Base-by-base conservation (phyloP, 2,329 filamentous ascomycete species). In the Colletotrichum sp. region DNA sequence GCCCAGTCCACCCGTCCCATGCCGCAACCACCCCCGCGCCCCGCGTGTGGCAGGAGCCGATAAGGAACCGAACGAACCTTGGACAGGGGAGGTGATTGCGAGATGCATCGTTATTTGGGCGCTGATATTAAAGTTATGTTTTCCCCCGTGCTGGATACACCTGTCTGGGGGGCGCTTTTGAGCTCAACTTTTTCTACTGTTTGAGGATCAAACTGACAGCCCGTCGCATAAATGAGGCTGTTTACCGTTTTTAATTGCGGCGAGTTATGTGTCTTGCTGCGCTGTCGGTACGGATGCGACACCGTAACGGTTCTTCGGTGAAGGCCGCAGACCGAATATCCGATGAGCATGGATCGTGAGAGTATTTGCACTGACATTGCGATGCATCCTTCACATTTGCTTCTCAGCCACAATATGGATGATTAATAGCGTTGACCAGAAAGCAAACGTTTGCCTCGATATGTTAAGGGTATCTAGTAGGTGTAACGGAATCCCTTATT, bases 401-500 rank as follows among this genome's bases (percentile, higher is more conserved):
- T 48, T 48, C 38, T 12, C 18, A 3, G 6, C 38, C 18, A 48
- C 32, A 7, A 34, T 0, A 34, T 34, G 32, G 5, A 34, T 34
- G 32, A 2, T 34, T 13, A 34, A 14, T 14, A 34, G 32, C 32
- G 12, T 34, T 34, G 32, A 34, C 32, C 32, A 34, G 32, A 21
- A 13, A 52, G 5, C 2, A 28, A 28, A 28, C 8, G n/a, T 52
- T 21, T 21, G 43, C 2, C 10, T 4, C 4, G n/a, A 52, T 21
- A n/a, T 52, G 21, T 52, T 10, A 62, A 21, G 32, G 32, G 16
- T 26, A 38, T 52, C 16, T 55, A 76, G 32, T 76, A 77, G 1
- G 75, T 76, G 43, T 77, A 77, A 8, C 75, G 70, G 61, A 77
- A 77, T 13, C 61, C 63, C 43, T 66, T 64, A 26, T 77, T 77